Evolutionary conservation across 495 filamentous ascomycete genomes (phyloP).

Genomic region (Pseudevernia furfuracea): DNA sequence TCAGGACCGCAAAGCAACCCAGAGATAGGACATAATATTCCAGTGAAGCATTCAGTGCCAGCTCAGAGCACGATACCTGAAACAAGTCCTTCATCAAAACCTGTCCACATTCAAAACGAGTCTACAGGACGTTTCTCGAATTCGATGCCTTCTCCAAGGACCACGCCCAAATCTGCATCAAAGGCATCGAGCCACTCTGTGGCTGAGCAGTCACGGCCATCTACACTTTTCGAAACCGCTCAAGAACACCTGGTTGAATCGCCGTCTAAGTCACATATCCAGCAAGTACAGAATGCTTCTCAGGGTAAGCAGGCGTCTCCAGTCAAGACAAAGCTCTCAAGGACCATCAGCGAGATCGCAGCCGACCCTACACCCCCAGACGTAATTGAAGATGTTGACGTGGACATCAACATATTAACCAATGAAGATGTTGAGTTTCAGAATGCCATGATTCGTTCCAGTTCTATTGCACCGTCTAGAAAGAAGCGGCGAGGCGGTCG

Average conservation of each 20-base stretch:
- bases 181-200: slow-evolving; percentile 8
- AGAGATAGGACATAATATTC: background rate
- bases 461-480: slow-evolving; percentile 17
- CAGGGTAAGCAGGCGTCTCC: slow-evolving; percentile 19
- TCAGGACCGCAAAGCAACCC: background rate
- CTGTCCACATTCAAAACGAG: background rate
- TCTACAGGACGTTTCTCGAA: background rate
- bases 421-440: slow-evolving; percentile 40
- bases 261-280: slow-evolving; percentile 3
- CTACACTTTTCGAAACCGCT: slow-evolving; percentile 28
- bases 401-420: slow-evolving; percentile 38
- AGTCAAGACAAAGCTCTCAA: slow-evolving; percentile 38
- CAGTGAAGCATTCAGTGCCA: background rate
- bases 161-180: slow-evolving; percentile 17
- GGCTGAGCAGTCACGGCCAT: slow-evolving; percentile 18
- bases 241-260: slow-evolving; percentile 16
- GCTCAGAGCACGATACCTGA: background rate
- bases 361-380: slow-evolving; percentile 38
- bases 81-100: background rate
- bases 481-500: slow-evolving; percentile 13
- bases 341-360: slow-evolving; percentile 42
- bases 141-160: slow-evolving; percentile 13
- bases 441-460: slow-evolving; percentile 17
- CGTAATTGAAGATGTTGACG: slow-evolving; percentile 32
- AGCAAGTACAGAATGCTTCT: slow-evolving; percentile 18